Evolutionary conservation across 2,329 filamentous ascomycete genomes (phyloP), one percentile per base, ranked within the genome.

Genomic region (Aspergillus sp.): DNA sequence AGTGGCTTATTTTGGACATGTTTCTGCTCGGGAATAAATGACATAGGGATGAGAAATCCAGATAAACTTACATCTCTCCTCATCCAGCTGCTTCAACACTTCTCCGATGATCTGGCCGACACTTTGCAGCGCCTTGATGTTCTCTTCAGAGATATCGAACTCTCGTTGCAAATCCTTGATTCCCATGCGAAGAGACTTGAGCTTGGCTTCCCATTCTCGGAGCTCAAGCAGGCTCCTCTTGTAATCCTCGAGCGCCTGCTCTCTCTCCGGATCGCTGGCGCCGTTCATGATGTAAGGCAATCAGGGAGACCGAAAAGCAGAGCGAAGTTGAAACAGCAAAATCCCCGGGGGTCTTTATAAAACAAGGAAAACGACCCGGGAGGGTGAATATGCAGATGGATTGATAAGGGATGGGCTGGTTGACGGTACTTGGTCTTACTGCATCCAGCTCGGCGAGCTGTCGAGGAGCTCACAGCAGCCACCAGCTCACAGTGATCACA

Each of bases 101-200:
- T 99, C 95, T 71, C 95, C 95, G 78, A 99, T 98, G 79, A 99
- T 99, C 82, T 99, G 95, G 54, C 95, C 95, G 58, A 99, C 95
- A 78, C 95, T 98, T 83, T 99, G 95, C 73, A 99, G 83, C 68
- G 95, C 95, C 84, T 99, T 99, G 84, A 99, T 98, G 82, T 98
- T 98, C 68, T 99, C 96, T 77, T 99, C 95, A 57, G 95, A 98
- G 69, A 94, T 88, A 77, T 99, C 94, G 74, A 93, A 99, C 72
- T 98, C 93, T 74, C 91, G 92, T 76, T 97, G 92, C 58, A 98
- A 81, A 62, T 90, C 92, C 82, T 98, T 99, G 79, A 99, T 97
- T 70, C 97, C 95, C 80, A 97, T 83, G 65, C 95, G 91, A 71
- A 99, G 82, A 56, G 89, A 87, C 83, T 98, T 99, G 63, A 99